Evolutionary conservation across 257 asterid genomes (phyloP).

Genomic region (Prunella vulgaris): DNA sequence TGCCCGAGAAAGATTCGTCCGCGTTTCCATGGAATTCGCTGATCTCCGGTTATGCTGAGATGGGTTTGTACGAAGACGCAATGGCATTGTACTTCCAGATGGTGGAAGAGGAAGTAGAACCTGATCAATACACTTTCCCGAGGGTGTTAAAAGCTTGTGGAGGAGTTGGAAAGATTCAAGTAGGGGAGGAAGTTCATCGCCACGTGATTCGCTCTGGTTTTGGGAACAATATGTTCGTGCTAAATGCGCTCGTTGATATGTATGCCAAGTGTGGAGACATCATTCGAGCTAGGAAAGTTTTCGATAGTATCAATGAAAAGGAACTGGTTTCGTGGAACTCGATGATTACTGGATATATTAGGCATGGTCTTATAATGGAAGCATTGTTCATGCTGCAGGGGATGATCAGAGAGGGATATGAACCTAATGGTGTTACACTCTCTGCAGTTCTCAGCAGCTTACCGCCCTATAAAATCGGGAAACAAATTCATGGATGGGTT

Average conservation of each 20-base stretch:
- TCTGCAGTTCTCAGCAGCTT: constrained; percentile 46
- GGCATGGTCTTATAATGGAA: constrained; percentile 55
- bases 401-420: constrained; percentile 46
- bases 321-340: constrained; percentile 83
- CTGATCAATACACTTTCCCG: constrained; percentile 74
- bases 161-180: constrained; percentile 58
- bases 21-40: constrained; percentile 89
- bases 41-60: constrained; percentile 66
- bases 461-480: constrained; percentile 27
- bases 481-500: constrained; percentile 70
- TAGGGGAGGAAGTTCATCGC: constrained; percentile 79
- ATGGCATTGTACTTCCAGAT: constrained; percentile 76
- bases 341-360: constrained; percentile 57
- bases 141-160: constrained; percentile 85
- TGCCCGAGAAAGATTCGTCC: constrained; percentile 48
- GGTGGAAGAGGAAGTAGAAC: constrained; percentile 83
- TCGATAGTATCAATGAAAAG: constrained; percentile 39
- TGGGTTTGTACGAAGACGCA: constrained; percentile 22
- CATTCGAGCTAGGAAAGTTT: constrained; percentile 50
- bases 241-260: constrained; percentile 70
- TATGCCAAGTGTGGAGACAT: constrained; percentile 87
- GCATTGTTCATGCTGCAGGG: constrained; percentile 32
- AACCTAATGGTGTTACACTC: constrained; percentile 57
- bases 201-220: constrained; percentile 59
- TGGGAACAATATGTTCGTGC: constrained; percentile 46